These are phyloP conservation scores for Nelumbo lutea DNA, from an alignment of 164 flowering plant species.

Conservation along the genomic window DNA sequence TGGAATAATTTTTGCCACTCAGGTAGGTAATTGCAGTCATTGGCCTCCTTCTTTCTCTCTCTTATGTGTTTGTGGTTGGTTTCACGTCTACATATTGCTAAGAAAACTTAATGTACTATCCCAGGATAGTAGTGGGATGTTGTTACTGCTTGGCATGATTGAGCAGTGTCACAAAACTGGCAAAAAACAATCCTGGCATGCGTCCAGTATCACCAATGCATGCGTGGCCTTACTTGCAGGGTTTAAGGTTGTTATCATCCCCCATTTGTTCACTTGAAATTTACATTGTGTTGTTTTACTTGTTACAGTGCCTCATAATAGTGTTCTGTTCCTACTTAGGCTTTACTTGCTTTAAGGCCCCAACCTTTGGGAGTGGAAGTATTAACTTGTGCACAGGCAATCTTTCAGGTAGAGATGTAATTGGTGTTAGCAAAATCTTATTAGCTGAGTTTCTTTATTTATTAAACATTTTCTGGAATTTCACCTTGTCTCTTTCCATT, in stretches of 20 bases:
- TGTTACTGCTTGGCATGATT: slow-evolving; percentile 69
- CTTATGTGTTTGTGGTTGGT: slow-evolving; percentile 8
- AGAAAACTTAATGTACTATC: slow-evolving; percentile 7
- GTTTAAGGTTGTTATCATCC: slow-evolving; percentile 53
- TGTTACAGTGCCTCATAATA: neutral
- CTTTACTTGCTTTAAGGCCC: slow-evolving; percentile 63
- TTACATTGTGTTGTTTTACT: neutral
- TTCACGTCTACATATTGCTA: neutral
- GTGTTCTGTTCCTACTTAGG: slow-evolving; percentile 33
- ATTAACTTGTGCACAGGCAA: slow-evolving; percentile 51
- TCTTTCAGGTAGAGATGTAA: slow-evolving; percentile 61
- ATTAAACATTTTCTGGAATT: neutral
- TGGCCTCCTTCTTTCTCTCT: neutral
- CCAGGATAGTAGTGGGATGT: slow-evolving; percentile 77
- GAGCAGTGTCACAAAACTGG: slow-evolving; percentile 85
- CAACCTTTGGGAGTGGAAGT: slow-evolving; percentile 63
- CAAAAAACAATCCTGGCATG: slow-evolving; percentile 77
- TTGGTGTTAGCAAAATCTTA: neutral
- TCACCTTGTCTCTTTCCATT: neutral
- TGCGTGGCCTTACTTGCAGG: slow-evolving; percentile 90
- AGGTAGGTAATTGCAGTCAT: slow-evolving; percentile 38
- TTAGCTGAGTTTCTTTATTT: neutral
- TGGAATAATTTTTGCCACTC: slow-evolving; percentile 79
- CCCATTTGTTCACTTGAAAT: slow-evolving; percentile 3
- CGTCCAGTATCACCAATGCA: slow-evolving; percentile 66